phyloP scores from a whole-genome alignment of 2,329 filamentous ascomycete genomes.

The Neoascochyta sp. region DNA sequence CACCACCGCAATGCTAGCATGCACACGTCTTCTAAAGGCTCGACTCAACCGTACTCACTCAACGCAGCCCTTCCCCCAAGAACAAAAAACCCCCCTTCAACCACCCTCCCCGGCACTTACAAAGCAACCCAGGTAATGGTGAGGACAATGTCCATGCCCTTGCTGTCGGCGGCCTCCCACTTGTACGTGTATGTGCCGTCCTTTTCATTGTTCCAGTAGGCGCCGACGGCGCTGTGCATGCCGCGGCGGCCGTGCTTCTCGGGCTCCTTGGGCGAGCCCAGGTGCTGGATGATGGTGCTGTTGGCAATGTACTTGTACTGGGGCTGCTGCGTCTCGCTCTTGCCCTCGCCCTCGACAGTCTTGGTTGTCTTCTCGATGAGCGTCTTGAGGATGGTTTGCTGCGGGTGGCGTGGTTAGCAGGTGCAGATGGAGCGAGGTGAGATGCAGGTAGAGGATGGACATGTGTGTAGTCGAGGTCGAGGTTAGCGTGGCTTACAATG shows the following conservation, averaged over 20 bases:
- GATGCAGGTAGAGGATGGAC: no score
- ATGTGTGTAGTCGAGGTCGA: no score
- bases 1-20: not conserved
- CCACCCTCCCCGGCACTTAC: constrained; percentile 9
- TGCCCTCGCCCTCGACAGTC: constrained; percentile 56
- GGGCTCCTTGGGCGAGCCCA: constrained; percentile 44
- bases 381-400: constrained; percentile 74
- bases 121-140: constrained; percentile 67
- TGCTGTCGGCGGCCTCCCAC: constrained; percentile 59
- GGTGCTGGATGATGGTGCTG: constrained; percentile 96
- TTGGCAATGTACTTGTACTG: constrained; percentile 93
- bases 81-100: constrained; percentile 1
- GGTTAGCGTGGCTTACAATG: constrained; percentile 62
- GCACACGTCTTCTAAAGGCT: not conserved
- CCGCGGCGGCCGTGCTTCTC: constrained; percentile 77
- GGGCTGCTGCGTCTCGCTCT: constrained; percentile 48
- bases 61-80: constrained; percentile 1
- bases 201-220: constrained; percentile 87
- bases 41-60: no score
- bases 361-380: constrained; percentile 62
- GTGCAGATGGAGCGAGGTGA: not conserved
- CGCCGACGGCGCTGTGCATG: constrained; percentile 82
- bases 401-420: not conserved
- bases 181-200: constrained; percentile 90
- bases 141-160: constrained; percentile 53